These are phyloP conservation scores for Gymnopilus dilepis DNA, from an alignment of 768 basidiomycete species.

Conservation along the genomic window DNA sequence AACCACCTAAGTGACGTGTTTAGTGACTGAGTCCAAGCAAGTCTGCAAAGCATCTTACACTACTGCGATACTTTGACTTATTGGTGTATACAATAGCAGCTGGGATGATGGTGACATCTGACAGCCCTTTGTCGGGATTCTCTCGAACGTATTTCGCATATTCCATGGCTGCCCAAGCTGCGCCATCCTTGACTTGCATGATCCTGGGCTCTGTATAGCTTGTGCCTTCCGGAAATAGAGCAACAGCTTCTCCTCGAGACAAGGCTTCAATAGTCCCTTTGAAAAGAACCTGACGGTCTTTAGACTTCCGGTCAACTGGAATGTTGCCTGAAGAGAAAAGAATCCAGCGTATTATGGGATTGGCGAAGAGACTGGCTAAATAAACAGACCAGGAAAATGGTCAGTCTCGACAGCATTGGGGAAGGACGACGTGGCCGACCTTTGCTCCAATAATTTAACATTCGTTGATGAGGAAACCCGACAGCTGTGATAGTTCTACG, in stretches of 20 bases:
- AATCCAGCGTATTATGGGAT: slow-evolving; percentile 75
- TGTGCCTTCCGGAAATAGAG: slow-evolving; percentile 93
- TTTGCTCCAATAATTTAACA: slow-evolving; percentile 95
- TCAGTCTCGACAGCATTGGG: slow-evolving; percentile 6
- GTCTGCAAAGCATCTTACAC: slow-evolving; percentile 54
- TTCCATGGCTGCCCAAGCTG: slow-evolving; percentile 94
- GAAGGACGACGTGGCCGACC: slow-evolving; percentile 45
- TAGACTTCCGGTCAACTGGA: slow-evolving; percentile 93
- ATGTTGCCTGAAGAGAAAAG: slow-evolving; percentile 94
- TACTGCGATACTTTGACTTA: slow-evolving; percentile 93
- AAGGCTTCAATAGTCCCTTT: slow-evolving; percentile 89
- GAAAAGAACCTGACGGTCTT: slow-evolving; percentile 89
- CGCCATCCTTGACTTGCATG: slow-evolving; percentile 92
- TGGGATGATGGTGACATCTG: slow-evolving; percentile 74
- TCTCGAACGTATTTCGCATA: slow-evolving; percentile 81
- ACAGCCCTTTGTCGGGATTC: slow-evolving; percentile 49
- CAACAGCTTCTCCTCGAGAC: slow-evolving; percentile 79
- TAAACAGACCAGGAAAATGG: not conserved
- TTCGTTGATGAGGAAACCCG: slow-evolving; percentile 80
- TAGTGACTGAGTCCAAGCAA: not conserved
- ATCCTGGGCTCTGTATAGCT: slow-evolving; percentile 94
- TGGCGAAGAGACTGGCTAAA: slow-evolving; percentile 78
- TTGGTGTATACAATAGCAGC: slow-evolving; percentile 93
- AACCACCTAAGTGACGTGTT: slow-evolving; percentile 54
- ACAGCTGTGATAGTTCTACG: slow-evolving; percentile 53